Percentiles rank a stretch among this genome's conserved stretches.
These are phyloP conservation scores for Shiraia bambusicola DNA, from an alignment of 2,329 filamentous ascomycete genomes.

Conservation along the genomic window DNA sequence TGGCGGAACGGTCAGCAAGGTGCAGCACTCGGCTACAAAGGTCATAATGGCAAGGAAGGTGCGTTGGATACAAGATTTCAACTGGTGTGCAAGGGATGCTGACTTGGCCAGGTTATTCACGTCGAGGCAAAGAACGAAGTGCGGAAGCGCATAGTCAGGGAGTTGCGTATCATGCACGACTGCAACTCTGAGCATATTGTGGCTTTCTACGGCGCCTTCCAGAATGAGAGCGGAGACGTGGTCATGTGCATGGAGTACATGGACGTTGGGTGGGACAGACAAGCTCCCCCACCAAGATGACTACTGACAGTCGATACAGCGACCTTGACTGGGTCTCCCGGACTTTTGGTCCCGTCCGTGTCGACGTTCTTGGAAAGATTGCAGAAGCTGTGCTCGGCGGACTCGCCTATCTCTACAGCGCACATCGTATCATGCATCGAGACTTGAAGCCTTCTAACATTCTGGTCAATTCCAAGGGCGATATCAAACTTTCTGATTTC, in stretches of 20 bases:
- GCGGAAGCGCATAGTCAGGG: slow-evolving; percentile 92
- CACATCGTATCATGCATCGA: slow-evolving; percentile 97
- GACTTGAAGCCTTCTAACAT: slow-evolving; percentile 99
- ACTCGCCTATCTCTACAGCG: slow-evolving; percentile 90
- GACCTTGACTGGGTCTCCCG: slow-evolving; percentile 91
- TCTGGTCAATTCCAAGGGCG: slow-evolving; percentile 87
- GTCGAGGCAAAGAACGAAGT: slow-evolving; percentile 98
- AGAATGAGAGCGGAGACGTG: slow-evolving; percentile 95
- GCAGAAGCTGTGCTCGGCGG: slow-evolving; percentile 93
- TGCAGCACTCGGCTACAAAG: slow-evolving; percentile 90
- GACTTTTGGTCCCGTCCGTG: slow-evolving; percentile 90
- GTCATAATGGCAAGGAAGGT: slow-evolving; percentile 99
- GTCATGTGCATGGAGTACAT: slow-evolving; percentile 99
- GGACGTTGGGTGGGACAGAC: slow-evolving; percentile 82
- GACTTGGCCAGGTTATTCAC: slow-evolving; percentile 76
- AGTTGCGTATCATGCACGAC: slow-evolving; percentile 97
- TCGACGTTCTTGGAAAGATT: slow-evolving; percentile 96
- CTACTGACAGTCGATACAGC: slow-evolving; percentile 51
- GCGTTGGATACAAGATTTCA: slow-evolving; percentile 18
- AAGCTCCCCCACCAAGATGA: slow-evolving; percentile 1
- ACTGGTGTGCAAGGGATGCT: slow-evolving; percentile 4
- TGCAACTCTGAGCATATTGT: slow-evolving; percentile 97
- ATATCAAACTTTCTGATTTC: slow-evolving; percentile 98
- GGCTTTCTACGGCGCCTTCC: slow-evolving; percentile 94
- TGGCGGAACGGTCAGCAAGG: slow-evolving; percentile 97